A percentile compares a stretch with the other conserved stretches of the same genome.
phyloP scores from a whole-genome alignment of 805 yeast species.

The Yamadazyma olivae region DNA sequence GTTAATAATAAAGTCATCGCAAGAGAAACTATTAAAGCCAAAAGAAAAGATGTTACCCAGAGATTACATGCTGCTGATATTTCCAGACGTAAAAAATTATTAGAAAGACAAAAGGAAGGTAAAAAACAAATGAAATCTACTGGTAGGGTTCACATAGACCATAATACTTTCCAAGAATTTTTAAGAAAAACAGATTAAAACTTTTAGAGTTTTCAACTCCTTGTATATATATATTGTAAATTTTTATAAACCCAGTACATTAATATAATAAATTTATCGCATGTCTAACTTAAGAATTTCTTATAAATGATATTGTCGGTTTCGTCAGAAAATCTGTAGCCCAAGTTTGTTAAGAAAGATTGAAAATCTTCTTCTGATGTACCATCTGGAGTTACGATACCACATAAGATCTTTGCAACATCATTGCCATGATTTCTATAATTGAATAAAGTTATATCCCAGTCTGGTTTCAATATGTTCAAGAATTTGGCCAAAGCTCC shows the following conservation, averaged over 20 bases:
- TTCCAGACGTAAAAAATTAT: conserved; percentile 81
- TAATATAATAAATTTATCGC: background rate
- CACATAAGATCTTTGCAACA: conserved; percentile 88
- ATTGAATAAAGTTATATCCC: conserved; percentile 95
- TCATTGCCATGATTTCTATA: conserved; percentile 97
- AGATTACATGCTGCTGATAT: conserved; percentile 92
- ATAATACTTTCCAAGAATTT: conserved; percentile 88
- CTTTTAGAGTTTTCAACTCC: too few relatives aligned
- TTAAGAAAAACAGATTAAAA: conserved; percentile 33
- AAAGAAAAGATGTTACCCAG: conserved; percentile 92
- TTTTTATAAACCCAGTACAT: conserved; percentile 1
- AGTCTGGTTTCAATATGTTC: conserved; percentile 62
- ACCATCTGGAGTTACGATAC: conserved; percentile 74
- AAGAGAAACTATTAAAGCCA: conserved; percentile 89
- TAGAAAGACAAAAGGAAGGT: conserved; percentile 90
- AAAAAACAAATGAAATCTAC: conserved; percentile 77
- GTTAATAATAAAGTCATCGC: conserved; percentile 81
- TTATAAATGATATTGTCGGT: conserved; percentile 83
- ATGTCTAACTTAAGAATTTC: conserved; percentile 51
- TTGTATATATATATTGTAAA: conserved; percentile 3
- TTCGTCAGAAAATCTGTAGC: conserved; percentile 77
- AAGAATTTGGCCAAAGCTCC: conserved; percentile 87
- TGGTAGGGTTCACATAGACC: conserved; percentile 75
- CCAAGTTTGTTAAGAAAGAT: conserved; percentile 64
- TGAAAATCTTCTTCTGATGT: conserved; percentile 63